Evolutionary conservation across 139 green algal species (phyloP).

Genomic region (Chloropicon primus): DNA sequence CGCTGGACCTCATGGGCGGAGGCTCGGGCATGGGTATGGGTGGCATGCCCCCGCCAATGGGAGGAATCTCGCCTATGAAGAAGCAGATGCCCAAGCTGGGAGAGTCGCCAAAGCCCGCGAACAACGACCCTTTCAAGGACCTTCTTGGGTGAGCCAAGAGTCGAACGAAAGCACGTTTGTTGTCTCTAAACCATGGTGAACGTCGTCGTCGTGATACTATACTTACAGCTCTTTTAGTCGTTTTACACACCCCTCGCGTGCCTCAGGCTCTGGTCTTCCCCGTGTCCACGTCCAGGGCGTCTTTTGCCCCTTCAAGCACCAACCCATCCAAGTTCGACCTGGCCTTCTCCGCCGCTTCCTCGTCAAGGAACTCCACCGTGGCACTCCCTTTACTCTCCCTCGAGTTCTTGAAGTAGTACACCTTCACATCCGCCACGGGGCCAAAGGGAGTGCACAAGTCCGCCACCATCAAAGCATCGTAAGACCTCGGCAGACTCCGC

Average conservation of each 20-base stretch:
- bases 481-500: not conserved
- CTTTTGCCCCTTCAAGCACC: not conserved
- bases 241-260: too few relatives aligned
- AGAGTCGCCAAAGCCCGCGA: constrained; percentile 1
- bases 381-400: not conserved
- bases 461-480: not conserved
- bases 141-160: not conserved
- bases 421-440: not conserved
- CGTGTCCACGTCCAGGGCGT: not conserved
- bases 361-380: not conserved
- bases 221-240: too few relatives aligned
- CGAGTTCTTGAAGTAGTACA: not conserved
- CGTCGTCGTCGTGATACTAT: too few relatives aligned
- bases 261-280: not conserved
- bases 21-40: not conserved
- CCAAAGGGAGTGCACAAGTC: not conserved
- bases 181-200: too few relatives aligned
- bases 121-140: constrained; percentile 5
- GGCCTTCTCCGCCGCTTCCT: not conserved
- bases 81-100: not conserved
- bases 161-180: too few relatives aligned
- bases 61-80: not conserved
- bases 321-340: not conserved
- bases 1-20: not conserved
- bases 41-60: not conserved